phyloP scores from a whole-genome alignment of 495 filamentous ascomycete species.

The Hyaloscypha hepaticicola region DNA sequence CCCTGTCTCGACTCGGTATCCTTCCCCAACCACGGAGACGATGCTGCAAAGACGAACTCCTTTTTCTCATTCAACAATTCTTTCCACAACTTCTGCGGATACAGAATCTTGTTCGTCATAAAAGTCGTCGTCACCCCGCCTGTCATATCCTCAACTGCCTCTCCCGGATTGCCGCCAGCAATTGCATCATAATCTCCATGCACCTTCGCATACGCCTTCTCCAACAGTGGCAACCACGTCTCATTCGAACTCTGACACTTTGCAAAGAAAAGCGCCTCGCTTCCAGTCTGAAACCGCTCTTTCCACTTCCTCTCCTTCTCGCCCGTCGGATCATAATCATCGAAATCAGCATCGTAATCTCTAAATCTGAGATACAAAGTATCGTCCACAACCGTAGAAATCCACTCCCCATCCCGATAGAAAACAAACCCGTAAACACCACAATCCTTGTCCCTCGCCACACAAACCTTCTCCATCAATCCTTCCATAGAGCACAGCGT shows the following conservation, averaged over 20 bases:
- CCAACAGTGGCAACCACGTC: conserved; percentile 88
- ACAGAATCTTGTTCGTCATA: conserved; percentile 74
- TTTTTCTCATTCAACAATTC: conserved; percentile 82
- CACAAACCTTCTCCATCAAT: conserved; percentile 78
- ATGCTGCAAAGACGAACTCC: conserved; percentile 76
- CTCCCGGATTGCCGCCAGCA: conserved; percentile 36
- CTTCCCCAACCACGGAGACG: conserved; percentile 37
- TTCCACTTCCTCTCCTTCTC: conserved; percentile 42
- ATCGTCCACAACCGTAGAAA: conserved; percentile 81
- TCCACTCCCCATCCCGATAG: conserved; percentile 89
- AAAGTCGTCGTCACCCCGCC: conserved; percentile 84
- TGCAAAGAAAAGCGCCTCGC: conserved; percentile 78
- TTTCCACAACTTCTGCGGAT: conserved; percentile 84
- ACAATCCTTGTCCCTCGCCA: conserved; percentile 72
- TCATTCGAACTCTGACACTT: conserved; percentile 83
- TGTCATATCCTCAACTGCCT: conserved; percentile 89
- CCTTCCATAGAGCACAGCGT: conserved; percentile 76
- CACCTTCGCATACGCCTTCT: conserved; percentile 57
- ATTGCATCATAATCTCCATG: conserved; percentile 41
- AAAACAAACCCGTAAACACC: conserved; percentile 97
- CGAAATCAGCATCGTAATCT: conserved; percentile 68
- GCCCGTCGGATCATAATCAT: conserved; percentile 46
- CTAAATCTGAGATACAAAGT: conserved; percentile 74
- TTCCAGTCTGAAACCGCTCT: conserved; percentile 55
- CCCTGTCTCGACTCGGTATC: conserved; percentile 60